A percentile compares a stretch with the other conserved stretches of the same genome.
These are phyloP conservation scores for Hygrocybe punicea DNA, from an alignment of 768 basidiomycete genomes.

Conservation along the genomic window DNA sequence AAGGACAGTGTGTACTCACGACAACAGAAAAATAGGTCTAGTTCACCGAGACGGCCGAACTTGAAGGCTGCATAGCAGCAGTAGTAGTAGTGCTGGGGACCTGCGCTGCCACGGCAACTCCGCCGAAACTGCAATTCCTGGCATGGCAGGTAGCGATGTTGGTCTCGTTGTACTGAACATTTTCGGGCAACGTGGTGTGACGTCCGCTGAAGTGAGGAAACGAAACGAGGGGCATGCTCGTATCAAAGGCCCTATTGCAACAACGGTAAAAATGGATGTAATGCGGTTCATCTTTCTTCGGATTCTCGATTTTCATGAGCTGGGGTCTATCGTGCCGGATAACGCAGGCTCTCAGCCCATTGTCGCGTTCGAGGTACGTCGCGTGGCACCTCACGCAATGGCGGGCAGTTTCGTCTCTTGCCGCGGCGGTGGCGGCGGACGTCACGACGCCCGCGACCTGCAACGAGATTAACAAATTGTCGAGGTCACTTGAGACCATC, in stretches of 20 bases:
- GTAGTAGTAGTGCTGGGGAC: too few species aligned
- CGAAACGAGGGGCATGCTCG: background rate
- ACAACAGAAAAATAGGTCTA: too few species aligned
- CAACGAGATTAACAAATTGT: conserved; percentile 13
- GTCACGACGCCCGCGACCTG: conserved; percentile 11
- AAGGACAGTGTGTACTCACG: too few species aligned
- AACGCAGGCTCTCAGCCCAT: conserved; percentile 14
- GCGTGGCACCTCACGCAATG: conserved; percentile 25
- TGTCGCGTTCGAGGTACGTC: conserved; percentile 21
- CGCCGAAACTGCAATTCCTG: conserved; percentile 2
- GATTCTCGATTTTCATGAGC: background rate
- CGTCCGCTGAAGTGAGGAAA: conserved; percentile 10
- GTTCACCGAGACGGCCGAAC: too few species aligned
- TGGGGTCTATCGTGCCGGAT: conserved; percentile 9
- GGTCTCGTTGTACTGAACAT: conserved; percentile 7
- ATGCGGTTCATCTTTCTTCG: background rate
- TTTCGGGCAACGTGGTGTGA: conserved; percentile 12
- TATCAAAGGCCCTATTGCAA: background rate
- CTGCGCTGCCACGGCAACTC: background rate
- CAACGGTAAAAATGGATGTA: background rate
- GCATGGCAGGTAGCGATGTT: conserved; percentile 10
- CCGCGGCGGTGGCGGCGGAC: conserved; percentile 7
- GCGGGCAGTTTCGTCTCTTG: conserved; percentile 6
- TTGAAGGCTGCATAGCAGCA: too few species aligned
- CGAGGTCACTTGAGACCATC: conserved; percentile 10